A percentile compares a stretch with the other conserved stretches of the same genome.
These are phyloP conservation scores for Solanum okadae DNA, from an alignment of 257 asterid genomes.

Conservation along the genomic window DNA sequence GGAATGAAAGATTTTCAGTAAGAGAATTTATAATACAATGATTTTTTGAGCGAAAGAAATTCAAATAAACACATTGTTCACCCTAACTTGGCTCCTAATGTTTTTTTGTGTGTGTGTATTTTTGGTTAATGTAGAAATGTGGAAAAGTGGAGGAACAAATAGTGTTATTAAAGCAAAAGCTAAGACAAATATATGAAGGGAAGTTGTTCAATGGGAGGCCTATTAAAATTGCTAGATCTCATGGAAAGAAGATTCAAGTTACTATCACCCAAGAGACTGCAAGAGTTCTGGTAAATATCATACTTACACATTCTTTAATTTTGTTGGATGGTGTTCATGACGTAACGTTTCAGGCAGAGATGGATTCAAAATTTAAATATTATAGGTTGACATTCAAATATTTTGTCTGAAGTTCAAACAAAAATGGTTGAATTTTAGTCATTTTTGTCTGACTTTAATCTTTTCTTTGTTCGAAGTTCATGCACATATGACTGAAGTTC, in stretches of 20 bases:
- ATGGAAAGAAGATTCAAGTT: constrained; percentile 84
- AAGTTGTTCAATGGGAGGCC: constrained; percentile 73
- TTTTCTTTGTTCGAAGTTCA: background rate
- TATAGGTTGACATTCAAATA: background rate
- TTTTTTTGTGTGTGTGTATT: background rate
- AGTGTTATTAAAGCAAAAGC: constrained; percentile 61
- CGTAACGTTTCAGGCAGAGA: background rate
- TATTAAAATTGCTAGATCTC: constrained; percentile 75
- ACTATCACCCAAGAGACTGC: constrained; percentile 70
- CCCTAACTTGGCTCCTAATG: too few species aligned
- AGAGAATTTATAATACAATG: too few species aligned
- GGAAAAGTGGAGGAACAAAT: constrained; percentile 80
- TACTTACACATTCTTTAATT: background rate
- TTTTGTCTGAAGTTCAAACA: background rate
- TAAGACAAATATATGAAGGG: constrained; percentile 58
- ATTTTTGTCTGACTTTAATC: background rate
- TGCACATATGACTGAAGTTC: background rate
- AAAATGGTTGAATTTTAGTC: background rate
- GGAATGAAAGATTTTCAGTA: background rate
- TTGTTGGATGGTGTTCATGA: background rate
- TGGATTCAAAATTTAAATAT: background rate
- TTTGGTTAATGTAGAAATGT: constrained; percentile 40
- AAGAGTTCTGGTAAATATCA: constrained; percentile 42
- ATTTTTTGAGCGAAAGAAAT: background rate
- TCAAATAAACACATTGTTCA: background rate